Percentiles rank a stretch among this genome's conserved stretches.
Conservation (phyloP, 2,329 filamentous ascomycete species). For the Atkinsonella texensis region DNA sequence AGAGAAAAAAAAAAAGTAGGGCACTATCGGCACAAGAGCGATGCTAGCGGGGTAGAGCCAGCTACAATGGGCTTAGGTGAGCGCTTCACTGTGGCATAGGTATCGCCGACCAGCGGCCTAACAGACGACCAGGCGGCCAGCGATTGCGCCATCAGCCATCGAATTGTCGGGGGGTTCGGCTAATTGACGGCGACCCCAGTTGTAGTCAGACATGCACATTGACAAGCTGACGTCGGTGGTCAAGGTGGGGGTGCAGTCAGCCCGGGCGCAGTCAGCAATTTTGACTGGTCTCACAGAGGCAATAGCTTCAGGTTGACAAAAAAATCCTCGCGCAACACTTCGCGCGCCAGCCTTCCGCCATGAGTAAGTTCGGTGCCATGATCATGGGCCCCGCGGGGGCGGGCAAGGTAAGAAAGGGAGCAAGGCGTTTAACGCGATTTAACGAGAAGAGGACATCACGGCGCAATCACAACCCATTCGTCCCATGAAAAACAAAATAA, state of each 20-base stretch:
- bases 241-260: too few relatives aligned
- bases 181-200: too few relatives aligned
- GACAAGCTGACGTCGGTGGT: too few relatives aligned
- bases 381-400: slow-evolving; percentile 94
- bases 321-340: too few relatives aligned
- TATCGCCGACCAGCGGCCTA: slow-evolving; percentile 3
- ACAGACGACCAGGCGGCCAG: neutral
- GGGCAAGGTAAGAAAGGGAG: slow-evolving; percentile 54
- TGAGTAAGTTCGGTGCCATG: slow-evolving; percentile 91
- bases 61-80: neutral
- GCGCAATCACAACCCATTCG: neutral
- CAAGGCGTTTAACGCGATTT: neutral
- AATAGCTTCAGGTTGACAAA: too few relatives aligned
- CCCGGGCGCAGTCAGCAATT: too few relatives aligned
- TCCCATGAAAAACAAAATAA: neutral
- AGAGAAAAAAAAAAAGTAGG: slow-evolving; percentile 1
- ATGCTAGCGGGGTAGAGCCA: neutral
- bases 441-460: neutral
- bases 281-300: too few relatives aligned
- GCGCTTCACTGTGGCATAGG: neutral
- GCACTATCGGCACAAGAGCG: neutral
- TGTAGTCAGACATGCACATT: too few relatives aligned
- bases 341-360: slow-evolving; percentile 24
- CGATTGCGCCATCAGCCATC: neutral
- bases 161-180: too few relatives aligned